These are phyloP conservation scores for Hyphopichia pseudoburtonii DNA, from an alignment of 1,139 yeast species.

Conservation along the genomic window DNA sequence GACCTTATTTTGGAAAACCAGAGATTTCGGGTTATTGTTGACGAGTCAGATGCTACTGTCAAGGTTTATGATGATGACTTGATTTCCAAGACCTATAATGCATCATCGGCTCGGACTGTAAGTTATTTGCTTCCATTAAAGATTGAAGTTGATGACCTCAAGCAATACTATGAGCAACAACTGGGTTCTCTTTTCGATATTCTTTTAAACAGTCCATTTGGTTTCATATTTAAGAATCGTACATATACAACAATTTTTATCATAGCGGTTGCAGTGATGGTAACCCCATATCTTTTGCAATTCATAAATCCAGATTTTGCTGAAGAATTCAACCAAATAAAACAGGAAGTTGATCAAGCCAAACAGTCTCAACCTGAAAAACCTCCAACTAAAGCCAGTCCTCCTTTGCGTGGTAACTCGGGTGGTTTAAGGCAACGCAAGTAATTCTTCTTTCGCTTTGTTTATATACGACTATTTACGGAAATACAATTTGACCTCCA, in stretches of 20 bases:
- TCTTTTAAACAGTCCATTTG: conserved; percentile 43
- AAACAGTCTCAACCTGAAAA: background rate
- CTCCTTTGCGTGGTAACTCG: background rate
- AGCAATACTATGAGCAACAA: conserved; percentile 37
- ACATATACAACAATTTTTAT: conserved; percentile 36
- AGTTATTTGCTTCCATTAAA: conserved; percentile 20
- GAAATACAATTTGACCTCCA: no score
- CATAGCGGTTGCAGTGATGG: conserved; percentile 29
- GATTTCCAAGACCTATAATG: conserved; percentile 15
- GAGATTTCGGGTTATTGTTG: conserved; percentile 28
- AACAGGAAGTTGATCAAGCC: conserved; percentile 6
- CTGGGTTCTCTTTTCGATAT: conserved; percentile 34
- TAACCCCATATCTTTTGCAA: conserved; percentile 33
- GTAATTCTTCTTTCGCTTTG: no score
- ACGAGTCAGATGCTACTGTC: conserved; percentile 15
- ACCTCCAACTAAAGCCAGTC: background rate
- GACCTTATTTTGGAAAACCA: conserved; percentile 32
- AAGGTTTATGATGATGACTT: conserved; percentile 25
- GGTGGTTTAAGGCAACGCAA: background rate
- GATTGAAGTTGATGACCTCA: conserved; percentile 21
- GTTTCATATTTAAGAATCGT: conserved; percentile 39
- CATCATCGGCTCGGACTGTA: conserved; percentile 16
- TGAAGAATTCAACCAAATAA: conserved; percentile 30
- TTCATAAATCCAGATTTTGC: conserved; percentile 41
- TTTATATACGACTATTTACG: no score